Evolutionary conservation across 163 green algal genomes (phyloP), one percentile per base, ranked within the genome.

Genomic region (Scenedesmus sp.): DNA sequence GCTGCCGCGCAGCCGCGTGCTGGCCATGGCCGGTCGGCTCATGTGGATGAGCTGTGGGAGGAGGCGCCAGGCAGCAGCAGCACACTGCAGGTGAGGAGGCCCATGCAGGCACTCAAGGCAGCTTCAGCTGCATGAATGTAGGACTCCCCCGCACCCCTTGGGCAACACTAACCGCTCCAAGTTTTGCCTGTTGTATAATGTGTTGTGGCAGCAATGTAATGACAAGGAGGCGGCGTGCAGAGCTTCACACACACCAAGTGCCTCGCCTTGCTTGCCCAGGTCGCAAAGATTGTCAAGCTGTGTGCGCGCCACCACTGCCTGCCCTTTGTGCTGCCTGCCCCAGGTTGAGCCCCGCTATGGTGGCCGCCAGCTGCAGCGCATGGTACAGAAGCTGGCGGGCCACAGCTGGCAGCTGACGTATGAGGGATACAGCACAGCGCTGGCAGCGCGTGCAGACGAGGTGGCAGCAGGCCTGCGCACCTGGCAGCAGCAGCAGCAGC

Each of bases 401-500:
- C 59, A 88, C 83, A 78, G 59, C 40, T 88, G 83, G 83, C 33
- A 88, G 83, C 83, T 88, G 33, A 70, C 37, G 13, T 88, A 80
- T 26, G 56, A 81, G 37, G 83, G 83, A 26, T 80, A 56, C 26
- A 42, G 30, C 24, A 20, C 83, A n/a, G 49, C 51, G 33, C 51
- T 88, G n/a, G 40, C 49, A 10, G 83, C 83, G 81, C 56, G 83
- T 10, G 30, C 0, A 10, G 53, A 88, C 2, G 53, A 81, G 37
- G 20, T 88, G 35, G 53, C 53, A 18, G 37, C 59, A 56, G 37
- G 5, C 6, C 83, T 88, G 56, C 33, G 24, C 7, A 7, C 2
- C 3, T 79, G 61, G 83, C 83, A 88, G 61, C 83, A 80, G 40
- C 83, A n/a, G n/a, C n/a, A n/a, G n/a, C n/a, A 88, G 83, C 83